A percentile compares a stretch with the other conserved stretches of the same genome.
These are phyloP conservation scores for Clarireedia paspali DNA, from an alignment of 2,329 filamentous ascomycete genomes.

Conservation along the genomic window DNA sequence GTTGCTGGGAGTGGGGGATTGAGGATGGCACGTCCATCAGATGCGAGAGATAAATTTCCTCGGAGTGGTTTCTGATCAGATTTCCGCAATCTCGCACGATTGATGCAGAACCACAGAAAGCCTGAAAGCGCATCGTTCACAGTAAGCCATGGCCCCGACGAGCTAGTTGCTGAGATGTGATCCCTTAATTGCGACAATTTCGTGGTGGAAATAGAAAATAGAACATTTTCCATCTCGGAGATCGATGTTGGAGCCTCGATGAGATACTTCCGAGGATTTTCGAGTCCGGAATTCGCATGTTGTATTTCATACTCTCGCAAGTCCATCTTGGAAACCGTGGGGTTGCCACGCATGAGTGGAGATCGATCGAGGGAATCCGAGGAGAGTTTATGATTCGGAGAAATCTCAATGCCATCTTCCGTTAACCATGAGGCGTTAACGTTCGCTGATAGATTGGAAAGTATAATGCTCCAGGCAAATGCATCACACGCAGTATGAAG, in stretches of 20 bases:
- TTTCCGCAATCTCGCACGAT: neutral
- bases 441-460: neutral
- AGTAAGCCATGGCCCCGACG: neutral
- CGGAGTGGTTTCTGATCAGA: neutral
- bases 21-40: neutral
- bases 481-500: constrained; percentile 2
- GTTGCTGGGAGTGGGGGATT: neutral
- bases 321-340: neutral
- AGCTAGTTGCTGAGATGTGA: neutral
- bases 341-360: neutral
- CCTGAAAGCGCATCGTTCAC: neutral
- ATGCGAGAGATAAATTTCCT: neutral
- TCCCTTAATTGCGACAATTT: neutral
- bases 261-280: neutral
- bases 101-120: neutral
- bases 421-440: constrained; percentile 1
- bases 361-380: neutral
- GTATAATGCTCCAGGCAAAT: neutral
- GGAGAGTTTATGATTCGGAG: neutral
- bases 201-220: neutral
- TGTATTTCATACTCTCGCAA: constrained; percentile 1
- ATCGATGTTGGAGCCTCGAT: neutral
- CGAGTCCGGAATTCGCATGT: neutral
- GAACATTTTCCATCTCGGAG: neutral
- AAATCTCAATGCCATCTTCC: neutral